These are phyloP conservation scores for Fusarium oligoseptatum DNA, from an alignment of 2,329 filamentous ascomycete genomes.

Conservation along the genomic window DNA sequence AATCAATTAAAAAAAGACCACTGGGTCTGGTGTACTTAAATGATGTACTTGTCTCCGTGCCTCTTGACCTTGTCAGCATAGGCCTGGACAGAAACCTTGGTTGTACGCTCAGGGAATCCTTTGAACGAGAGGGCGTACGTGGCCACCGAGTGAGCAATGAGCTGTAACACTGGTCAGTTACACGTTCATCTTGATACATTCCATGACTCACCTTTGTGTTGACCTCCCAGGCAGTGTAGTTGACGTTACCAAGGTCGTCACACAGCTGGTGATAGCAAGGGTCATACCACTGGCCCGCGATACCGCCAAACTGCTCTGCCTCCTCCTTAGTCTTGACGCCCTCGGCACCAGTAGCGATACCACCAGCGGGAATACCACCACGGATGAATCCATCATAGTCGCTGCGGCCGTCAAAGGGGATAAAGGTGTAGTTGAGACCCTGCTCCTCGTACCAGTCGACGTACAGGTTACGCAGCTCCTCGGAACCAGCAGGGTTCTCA, in stretches of 20 bases:
- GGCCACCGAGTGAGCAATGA: constrained; percentile 80
- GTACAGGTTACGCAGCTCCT: constrained; percentile 77
- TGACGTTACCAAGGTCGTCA: constrained; percentile 70
- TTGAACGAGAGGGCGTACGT: constrained; percentile 76
- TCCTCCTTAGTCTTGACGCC: constrained; percentile 79
- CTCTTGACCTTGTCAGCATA: constrained; percentile 60
- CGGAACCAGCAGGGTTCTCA: constrained; percentile 77
- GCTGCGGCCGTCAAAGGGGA: constrained; percentile 82
- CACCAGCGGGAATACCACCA: constrained; percentile 79
- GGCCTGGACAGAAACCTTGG: constrained; percentile 44
- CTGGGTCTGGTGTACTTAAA: constrained; percentile 50
- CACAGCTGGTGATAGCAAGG: constrained; percentile 73
- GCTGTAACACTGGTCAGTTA: constrained; percentile 52
- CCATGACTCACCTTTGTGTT: constrained; percentile 67
- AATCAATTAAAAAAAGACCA: constrained; percentile 31
- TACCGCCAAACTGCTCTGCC: constrained; percentile 76
- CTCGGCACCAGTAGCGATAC: constrained; percentile 83
- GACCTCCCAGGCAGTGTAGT: constrained; percentile 70
- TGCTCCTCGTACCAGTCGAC: constrained; percentile 74
- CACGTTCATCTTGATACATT: neutral
- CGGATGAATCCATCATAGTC: constrained; percentile 85
- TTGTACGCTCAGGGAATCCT: constrained; percentile 70
- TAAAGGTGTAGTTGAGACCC: constrained; percentile 76
- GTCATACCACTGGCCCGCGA: constrained; percentile 71
- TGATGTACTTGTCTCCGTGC: constrained; percentile 62